Evolutionary conservation across 768 basidiomycete genomes (phyloP).

Genomic region (Rhizopogon vesiculosus): DNA sequence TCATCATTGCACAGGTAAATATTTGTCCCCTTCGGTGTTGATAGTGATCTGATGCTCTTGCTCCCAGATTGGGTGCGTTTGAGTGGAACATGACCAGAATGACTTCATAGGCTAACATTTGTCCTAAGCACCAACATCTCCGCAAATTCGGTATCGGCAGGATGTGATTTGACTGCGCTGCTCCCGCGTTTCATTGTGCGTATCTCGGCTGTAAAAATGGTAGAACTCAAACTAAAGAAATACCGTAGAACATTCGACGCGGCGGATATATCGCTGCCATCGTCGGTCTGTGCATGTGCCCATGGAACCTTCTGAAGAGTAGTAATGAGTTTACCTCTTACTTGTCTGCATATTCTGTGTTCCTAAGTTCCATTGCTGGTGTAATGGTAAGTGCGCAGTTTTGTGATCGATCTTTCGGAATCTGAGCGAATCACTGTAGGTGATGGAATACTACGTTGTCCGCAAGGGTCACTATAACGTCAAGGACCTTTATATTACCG

Average conservation of each 20-base stretch:
- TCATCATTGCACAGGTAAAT: conserved; percentile 70
- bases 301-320: conserved; percentile 71
- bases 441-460: too few relatives aligned
- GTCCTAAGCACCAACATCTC: conserved; percentile 65
- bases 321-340: conserved; percentile 79
- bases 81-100: conserved; percentile 12
- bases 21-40: neutral
- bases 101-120: conserved; percentile 1
- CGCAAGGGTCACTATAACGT: too few relatives aligned
- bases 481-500: too few relatives aligned
- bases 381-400: conserved; percentile 52
- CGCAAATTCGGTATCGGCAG: conserved; percentile 79
- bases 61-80: conserved; percentile 23
- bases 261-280: conserved; percentile 82
- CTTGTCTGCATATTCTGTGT: conserved; percentile 78
- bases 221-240: neutral
- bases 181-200: conserved; percentile 70
- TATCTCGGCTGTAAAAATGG: conserved; percentile 6
- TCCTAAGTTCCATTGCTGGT: conserved; percentile 75
- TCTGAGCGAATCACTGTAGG: neutral
- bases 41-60: conserved; percentile 5
- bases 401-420: neutral
- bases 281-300: conserved; percentile 70
- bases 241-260: conserved; percentile 66
- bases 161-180: conserved; percentile 78